A percentile compares a stretch with the other conserved stretches of the same genome.
phyloP scores from a whole-genome alignment of 2,329 filamentous ascomycete genomes.

The Claviceps monticola region DNA sequence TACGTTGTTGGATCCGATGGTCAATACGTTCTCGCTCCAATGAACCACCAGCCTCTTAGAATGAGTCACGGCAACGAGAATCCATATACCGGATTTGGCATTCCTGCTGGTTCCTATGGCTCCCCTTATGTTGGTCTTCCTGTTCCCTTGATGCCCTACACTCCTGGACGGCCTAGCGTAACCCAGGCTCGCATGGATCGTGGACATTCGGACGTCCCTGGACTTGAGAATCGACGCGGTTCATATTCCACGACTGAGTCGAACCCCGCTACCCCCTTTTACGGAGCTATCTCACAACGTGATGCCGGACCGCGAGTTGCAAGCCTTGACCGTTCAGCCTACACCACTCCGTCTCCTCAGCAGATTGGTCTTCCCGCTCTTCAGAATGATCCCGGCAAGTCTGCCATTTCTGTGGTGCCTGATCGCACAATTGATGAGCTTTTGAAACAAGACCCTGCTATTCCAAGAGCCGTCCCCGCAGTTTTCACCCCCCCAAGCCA shows the following conservation, averaged over 20 bases:
- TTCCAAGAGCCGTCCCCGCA: conserved; percentile 81
- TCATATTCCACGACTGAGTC: conserved; percentile 58
- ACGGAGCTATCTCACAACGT: conserved; percentile 41
- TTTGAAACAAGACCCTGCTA: conserved; percentile 60
- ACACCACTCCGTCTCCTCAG: conserved; percentile 53
- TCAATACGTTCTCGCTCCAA: conserved; percentile 23
- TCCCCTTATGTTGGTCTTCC: conserved; percentile 24
- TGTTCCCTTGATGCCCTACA: conserved; percentile 33
- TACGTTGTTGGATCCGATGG: conserved; percentile 27
- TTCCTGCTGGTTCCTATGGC: conserved; percentile 20
- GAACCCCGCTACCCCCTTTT: conserved; percentile 51
- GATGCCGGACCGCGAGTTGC: conserved; percentile 47
- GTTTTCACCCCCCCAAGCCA: conserved; percentile 74
- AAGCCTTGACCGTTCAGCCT: conserved; percentile 47
- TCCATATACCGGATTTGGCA: conserved; percentile 19
- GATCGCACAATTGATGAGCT: conserved; percentile 48
- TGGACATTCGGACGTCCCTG: conserved; percentile 41
- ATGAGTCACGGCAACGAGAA: conserved; percentile 21
- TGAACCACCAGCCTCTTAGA: conserved; percentile 21
- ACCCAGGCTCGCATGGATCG: conserved; percentile 33
- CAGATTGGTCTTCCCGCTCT: conserved; percentile 33
- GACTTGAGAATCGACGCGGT: conserved; percentile 49
- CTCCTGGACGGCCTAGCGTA: conserved; percentile 33
- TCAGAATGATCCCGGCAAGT: conserved; percentile 29
- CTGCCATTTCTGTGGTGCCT: conserved; percentile 21